phyloP scores from a whole-genome alignment of 1,284 basidiomycete species.

The Naganishia sp. region DNA sequence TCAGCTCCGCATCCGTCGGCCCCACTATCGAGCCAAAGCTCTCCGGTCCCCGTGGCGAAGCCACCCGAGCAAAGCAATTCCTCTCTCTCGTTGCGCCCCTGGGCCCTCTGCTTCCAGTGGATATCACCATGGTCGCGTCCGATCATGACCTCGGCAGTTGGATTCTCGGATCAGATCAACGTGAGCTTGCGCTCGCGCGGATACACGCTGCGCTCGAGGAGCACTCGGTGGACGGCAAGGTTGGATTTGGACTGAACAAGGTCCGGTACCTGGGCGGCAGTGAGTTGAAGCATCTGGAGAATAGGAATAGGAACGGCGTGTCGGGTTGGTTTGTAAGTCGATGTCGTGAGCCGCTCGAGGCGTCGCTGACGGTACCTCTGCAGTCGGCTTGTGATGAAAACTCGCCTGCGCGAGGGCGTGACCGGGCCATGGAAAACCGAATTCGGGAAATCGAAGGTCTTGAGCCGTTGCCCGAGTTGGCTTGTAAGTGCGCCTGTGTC shows the following conservation, averaged over 20 bases:
- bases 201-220: conserved; percentile 34
- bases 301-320: conserved; percentile 38
- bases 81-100: conserved; percentile 45
- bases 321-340: conserved; percentile 37
- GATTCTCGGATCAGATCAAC: conserved; percentile 45
- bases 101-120: conserved; percentile 40
- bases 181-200: conserved; percentile 36
- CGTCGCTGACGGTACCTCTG: not conserved
- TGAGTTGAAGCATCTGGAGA: conserved; percentile 43
- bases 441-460: conserved; percentile 33
- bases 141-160: conserved; percentile 51
- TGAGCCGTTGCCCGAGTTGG: conserved; percentile 28
- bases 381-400: conserved; percentile 35
- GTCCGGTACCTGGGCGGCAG: conserved; percentile 40
- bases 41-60: conserved; percentile 40
- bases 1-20: conserved; percentile 42
- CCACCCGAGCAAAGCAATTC: conserved; percentile 38
- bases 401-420: conserved; percentile 31
- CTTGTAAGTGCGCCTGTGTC: conserved; percentile 18
- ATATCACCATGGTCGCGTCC: conserved; percentile 44
- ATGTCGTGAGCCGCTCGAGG: not conserved
- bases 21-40: conserved; percentile 39
- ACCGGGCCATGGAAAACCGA: conserved; percentile 30
- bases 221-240: conserved; percentile 14
- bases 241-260: conserved; percentile 33